Percentiles rank a stretch among this genome's conserved stretches.
Conservation (phyloP, 768 basidiomycete species). For the Boletellus sp. region DNA sequence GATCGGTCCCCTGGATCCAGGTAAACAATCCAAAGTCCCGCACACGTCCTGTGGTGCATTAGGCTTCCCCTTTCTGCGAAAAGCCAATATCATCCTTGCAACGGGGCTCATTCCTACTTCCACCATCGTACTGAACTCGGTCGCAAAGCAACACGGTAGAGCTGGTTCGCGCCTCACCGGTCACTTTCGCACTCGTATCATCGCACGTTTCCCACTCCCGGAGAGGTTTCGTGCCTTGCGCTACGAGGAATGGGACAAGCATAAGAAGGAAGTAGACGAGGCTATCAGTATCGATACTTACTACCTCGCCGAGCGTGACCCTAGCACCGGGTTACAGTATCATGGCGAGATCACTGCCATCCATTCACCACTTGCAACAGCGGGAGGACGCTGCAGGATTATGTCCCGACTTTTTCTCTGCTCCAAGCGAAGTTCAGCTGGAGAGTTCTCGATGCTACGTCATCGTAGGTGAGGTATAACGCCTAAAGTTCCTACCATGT, state of each 20-base stretch:
- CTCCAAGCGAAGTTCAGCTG: slow-evolving; percentile 12
- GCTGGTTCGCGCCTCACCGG: slow-evolving; percentile 16
- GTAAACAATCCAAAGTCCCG: slow-evolving; percentile 4
- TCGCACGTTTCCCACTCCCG: slow-evolving; percentile 6
- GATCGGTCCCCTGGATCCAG: slow-evolving; percentile 8
- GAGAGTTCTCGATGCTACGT: slow-evolving; percentile 3
- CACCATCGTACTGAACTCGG: slow-evolving; percentile 16
- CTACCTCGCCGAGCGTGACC: slow-evolving; percentile 6
- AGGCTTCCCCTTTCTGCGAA: slow-evolving; percentile 4
- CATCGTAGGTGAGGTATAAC: slow-evolving; percentile 1
- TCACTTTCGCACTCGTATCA: slow-evolving; percentile 11
- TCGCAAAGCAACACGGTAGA: slow-evolving; percentile 7
- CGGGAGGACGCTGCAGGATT: slow-evolving; percentile 13
- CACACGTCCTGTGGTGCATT: slow-evolving; percentile 16
- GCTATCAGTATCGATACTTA: neutral
- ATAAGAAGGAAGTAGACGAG: neutral
- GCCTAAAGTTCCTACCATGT: no score
- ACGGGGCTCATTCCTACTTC: slow-evolving; percentile 17
- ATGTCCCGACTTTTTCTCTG: slow-evolving; percentile 15
- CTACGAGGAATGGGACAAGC: neutral
- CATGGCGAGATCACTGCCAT: slow-evolving; percentile 10
- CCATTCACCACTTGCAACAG: slow-evolving; percentile 8
- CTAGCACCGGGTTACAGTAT: slow-evolving; percentile 1
- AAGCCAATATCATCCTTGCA: slow-evolving; percentile 19
- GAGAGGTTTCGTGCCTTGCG: neutral